Evolutionary conservation across 305 asterid genomes (phyloP), one percentile per base, ranked within the genome.

Genomic region (Caryopteris hybrid): DNA sequence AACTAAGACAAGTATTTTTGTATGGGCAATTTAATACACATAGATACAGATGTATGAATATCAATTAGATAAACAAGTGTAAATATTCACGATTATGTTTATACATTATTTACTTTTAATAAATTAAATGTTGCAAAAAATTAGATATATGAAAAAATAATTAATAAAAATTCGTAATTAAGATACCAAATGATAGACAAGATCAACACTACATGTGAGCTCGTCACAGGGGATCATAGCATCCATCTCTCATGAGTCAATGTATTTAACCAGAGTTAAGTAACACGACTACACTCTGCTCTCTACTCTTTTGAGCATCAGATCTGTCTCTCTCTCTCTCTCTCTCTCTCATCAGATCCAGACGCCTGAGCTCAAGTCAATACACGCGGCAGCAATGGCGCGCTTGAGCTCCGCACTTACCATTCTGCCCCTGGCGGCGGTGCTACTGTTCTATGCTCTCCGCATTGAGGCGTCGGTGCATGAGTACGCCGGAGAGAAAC

Each of bases 391-490:
- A 57, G 64, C 84, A 76, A 89, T 89, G 96, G 58, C 70, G 86
- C 78, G 81, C 63, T 62, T 71, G 70, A 74, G 79, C 77, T 81
- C 73, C 76, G 42, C 17, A 23, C 61, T 71, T 58, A 7, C 81
- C 36, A 61, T 57, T 43, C 70, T 73, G 38, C 70, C 73, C 60
- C 54, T 79, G n/a, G 71, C 72, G 62, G 65, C 77, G 53, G 34
- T 54, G 55, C 54, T 78, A 13, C 72, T 85, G 27, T 61, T 80
- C 0, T 78, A 4, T 27, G 66, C 65, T 51, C 61, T 55, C 38
- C 54, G 77, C 67, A 76, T 74, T 55, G 76, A 85, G 36, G 97
- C 95, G 78, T 90, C 97, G 78, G 85, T 88, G 73, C 98, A 93
- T 64, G 78, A 83, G 27, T 90, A 93, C 79, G 62, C 79, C 66